Evolutionary conservation across 2,329 filamentous ascomycete species (phyloP), one percentile per base, ranked within the genome.

Genomic region (Kalmusia sp.): DNA sequence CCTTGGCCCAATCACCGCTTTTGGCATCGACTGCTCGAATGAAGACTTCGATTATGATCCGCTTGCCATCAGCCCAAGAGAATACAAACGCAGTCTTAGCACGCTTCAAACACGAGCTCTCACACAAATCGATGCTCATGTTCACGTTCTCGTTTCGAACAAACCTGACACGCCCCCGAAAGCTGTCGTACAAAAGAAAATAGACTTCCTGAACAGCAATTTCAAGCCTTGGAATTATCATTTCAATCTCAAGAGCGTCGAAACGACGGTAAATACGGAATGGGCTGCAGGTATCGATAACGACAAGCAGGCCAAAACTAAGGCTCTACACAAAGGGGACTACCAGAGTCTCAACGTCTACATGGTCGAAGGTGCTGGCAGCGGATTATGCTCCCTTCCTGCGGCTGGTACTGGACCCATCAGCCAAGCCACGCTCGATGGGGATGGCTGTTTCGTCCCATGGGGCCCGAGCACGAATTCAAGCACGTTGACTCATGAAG

Each of bases 261-360:
- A 25, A 2, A 51, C 39, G 14, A 41, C 41, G 15, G 35, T 56
- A 30, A 55, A 56, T 31, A 35, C 49, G 6, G 50, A 52, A 11
- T 62, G 57, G 57, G 59, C 57, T 7, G 27, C 30, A 7, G 53
- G 54, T n/a, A 58, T 58, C 35, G 53, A 55, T 21, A 21, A 33
- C 40, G 33, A 56, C 24, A 46, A 54, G 50, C 24, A 30, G 3
- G 34, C 52, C 25, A 54, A 58, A 44, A 80, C 83, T 78, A 84
- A 84, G 63, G 69, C 77, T 3, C 77, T 84, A 6, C 80, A 82
- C 21, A 67, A 73, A 39, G 82, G 83, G 38, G 77, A 65, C 47
- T 85, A 85, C 67, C 58, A 61, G 27, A 74, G 76, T 3, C 72
- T 85, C 25, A 85, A 85, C 64, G 71, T 85, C 51, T 85, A 84